Conservation (phyloP, 192 early-diverging fungal genomes). For the Paraglomus brasilianum region DNA sequence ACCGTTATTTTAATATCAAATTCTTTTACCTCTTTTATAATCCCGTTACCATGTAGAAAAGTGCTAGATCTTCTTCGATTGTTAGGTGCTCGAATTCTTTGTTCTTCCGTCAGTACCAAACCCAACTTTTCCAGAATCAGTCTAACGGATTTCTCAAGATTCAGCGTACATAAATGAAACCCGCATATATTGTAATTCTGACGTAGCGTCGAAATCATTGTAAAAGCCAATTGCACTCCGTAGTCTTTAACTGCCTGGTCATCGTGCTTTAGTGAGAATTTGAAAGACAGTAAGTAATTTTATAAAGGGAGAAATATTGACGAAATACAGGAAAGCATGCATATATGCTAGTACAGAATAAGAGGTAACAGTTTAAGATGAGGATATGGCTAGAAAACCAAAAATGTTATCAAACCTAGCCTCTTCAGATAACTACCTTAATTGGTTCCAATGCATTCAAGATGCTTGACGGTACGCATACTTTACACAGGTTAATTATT, state of each 20-base stretch:
- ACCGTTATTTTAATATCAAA: neutral
- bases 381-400: too few species aligned
- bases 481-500: constrained; percentile 76
- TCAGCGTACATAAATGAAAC: constrained; percentile 83
- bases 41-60: constrained; percentile 22
- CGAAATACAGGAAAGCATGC: neutral
- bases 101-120: constrained; percentile 53
- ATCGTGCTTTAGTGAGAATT: constrained; percentile 50
- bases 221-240: constrained; percentile 67
- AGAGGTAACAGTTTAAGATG: too few species aligned
- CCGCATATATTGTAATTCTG: constrained; percentile 40
- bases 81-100: constrained; percentile 3
- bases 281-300: neutral
- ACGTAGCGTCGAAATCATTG: constrained; percentile 69
- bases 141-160: constrained; percentile 75
- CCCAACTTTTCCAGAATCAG: constrained; percentile 71
- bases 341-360: too few species aligned
- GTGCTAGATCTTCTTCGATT: constrained; percentile 17
- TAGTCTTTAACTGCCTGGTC: constrained; percentile 85
- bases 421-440: constrained; percentile 50
- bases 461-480: constrained; percentile 62
- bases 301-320: neutral
- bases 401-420: too few species aligned
- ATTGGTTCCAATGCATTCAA: constrained; percentile 67
- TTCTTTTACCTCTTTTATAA: neutral